phyloP scores from a whole-genome alignment of 179 eudicot species.

The Carnegiea gigantea region DNA sequence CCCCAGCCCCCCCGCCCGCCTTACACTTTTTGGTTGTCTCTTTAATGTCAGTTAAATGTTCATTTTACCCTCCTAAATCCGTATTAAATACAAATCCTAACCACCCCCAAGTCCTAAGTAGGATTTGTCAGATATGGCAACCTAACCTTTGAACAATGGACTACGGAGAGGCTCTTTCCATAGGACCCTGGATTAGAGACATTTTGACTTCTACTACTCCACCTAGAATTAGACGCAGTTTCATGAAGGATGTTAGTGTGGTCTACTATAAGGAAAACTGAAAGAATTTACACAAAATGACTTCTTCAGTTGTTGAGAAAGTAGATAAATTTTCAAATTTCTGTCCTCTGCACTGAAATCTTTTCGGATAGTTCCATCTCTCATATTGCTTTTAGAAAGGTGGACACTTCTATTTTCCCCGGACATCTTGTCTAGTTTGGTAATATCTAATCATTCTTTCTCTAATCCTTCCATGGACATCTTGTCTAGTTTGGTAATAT shows the following conservation, averaged over 20 bases:
- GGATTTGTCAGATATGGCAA: neutral
- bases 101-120: neutral
- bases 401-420: neutral
- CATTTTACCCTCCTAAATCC: neutral
- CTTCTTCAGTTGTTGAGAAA: neutral
- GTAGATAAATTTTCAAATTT: neutral
- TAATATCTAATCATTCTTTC: neutral
- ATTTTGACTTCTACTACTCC: neutral
- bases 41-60: too few relatives aligned
- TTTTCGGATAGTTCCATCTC: neutral
- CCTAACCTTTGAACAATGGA: neutral
- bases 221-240: neutral
- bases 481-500: neutral
- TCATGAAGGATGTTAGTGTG: neutral
- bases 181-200: neutral
- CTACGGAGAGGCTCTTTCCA: neutral
- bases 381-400: neutral
- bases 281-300: neutral
- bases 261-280: neutral
- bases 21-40: too few relatives aligned
- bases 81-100: neutral
- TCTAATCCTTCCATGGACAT: constrained; percentile 19
- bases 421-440: neutral
- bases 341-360: neutral
- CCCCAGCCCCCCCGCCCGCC: too few relatives aligned